These are phyloP conservation scores for Drechmeria coniospora DNA, from an alignment of 2,329 filamentous ascomycete species.

Conservation along the genomic window DNA sequence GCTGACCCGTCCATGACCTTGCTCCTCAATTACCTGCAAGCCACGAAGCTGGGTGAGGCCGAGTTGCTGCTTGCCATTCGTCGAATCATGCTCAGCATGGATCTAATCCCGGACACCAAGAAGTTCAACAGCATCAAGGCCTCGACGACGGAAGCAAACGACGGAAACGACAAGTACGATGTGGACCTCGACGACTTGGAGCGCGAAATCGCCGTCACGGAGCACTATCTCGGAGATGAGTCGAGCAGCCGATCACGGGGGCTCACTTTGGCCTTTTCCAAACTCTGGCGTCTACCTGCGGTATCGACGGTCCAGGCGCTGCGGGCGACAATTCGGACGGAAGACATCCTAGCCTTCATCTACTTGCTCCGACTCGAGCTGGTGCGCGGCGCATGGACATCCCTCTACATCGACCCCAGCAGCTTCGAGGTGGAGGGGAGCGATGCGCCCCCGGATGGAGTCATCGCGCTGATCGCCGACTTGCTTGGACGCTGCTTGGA, in stretches of 20 bases:
- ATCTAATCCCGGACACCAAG: conserved; percentile 32
- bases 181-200: conserved; percentile 46
- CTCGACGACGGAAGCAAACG: conserved; percentile 14
- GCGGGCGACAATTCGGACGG: conserved; percentile 45
- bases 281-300: conserved; percentile 51
- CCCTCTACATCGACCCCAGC: conserved; percentile 48
- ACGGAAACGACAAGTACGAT: conserved; percentile 20
- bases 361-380: conserved; percentile 59
- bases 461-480: conserved; percentile 55
- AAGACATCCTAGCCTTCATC: conserved; percentile 57
- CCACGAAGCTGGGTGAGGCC: conserved; percentile 46
- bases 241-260: conserved; percentile 46
- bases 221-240: conserved; percentile 51
- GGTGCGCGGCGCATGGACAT: conserved; percentile 61
- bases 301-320: conserved; percentile 46
- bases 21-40: conserved; percentile 48
- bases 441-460: conserved; percentile 43
- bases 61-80: conserved; percentile 54
- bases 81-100: conserved; percentile 53
- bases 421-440: conserved; percentile 25
- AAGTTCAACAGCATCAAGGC: conserved; percentile 17
- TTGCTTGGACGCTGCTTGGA: conserved; percentile 61
- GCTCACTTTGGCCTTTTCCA: conserved; percentile 52
- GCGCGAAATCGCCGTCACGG: conserved; percentile 50
- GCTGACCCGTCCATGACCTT: conserved; percentile 55